Conservation (phyloP, 2,329 filamentous ascomycete genomes). For the Penicillium sp. region DNA sequence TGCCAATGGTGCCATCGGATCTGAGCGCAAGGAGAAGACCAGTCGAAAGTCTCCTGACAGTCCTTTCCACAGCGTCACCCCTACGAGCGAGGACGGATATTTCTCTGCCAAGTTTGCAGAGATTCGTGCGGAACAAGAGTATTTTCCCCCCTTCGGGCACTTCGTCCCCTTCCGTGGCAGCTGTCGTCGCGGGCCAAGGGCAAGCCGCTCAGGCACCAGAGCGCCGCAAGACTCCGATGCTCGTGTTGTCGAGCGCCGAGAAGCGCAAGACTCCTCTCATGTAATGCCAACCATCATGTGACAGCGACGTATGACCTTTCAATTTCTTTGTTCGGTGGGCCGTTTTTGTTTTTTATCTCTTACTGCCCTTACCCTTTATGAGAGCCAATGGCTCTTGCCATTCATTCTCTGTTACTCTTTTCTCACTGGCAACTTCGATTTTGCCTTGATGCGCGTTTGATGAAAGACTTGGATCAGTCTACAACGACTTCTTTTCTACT, state of each 20-base stretch:
- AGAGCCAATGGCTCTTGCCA: conserved; percentile 1
- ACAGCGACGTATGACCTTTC: conserved; percentile 36
- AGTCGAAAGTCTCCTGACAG: conserved; percentile 55
- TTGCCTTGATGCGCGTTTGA: conserved; percentile 12
- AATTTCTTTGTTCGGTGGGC: conserved; percentile 10
- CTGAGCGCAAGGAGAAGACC: conserved; percentile 72
- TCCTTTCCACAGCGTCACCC: conserved; percentile 61
- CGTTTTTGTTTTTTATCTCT: conserved; percentile 5
- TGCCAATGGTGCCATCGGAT: conserved; percentile 82
- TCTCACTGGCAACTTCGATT: not conserved
- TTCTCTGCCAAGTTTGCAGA: conserved; percentile 58
- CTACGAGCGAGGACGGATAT: conserved; percentile 62
- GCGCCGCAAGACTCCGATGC: conserved; percentile 79
- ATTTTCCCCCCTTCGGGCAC: conserved; percentile 28
- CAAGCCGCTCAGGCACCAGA: conserved; percentile 55
- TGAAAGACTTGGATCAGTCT: conserved; percentile 24
- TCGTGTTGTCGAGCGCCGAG: conserved; percentile 84
- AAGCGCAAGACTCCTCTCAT: conserved; percentile 77
- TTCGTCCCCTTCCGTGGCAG: conserved; percentile 39
- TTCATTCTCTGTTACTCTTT: conserved; percentile 16
- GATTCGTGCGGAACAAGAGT: conserved; percentile 42
- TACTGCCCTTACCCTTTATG: conserved; percentile 8
- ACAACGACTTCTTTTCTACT: conserved; percentile 19
- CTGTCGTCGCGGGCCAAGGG: conserved; percentile 53
- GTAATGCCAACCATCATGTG: conserved; percentile 46